Evolutionary conservation across 179 eudicot species (phyloP), one percentile per base, ranked within the genome.

Genomic region (Beta lomatogona): DNA sequence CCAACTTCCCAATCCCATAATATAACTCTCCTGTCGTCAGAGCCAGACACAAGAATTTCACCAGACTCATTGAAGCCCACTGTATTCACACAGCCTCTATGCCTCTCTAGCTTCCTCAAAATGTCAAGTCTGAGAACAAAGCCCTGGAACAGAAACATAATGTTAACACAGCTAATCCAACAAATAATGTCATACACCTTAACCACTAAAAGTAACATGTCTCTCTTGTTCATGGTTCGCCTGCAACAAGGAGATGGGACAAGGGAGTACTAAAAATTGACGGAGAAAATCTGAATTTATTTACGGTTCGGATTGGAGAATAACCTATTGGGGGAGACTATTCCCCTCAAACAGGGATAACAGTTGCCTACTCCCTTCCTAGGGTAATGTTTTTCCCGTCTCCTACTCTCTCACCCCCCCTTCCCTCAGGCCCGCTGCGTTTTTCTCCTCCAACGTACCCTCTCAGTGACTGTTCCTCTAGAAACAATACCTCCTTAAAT

Each of bases 1-100:
- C 99, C 99, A 75, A 87, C 77, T 87, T 94, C 91, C 99, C 99
- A 97, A 80, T 93, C 94, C 99, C 98, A 97, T 50, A 97, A 78
- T 67, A 91, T 87, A 61, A 94, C 89, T 83, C 81, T 93, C 86
- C 85, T 86, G 89, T 97, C 99, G 85, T 97, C 99, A 66, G 98
- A 94, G 61, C 98, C 98, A 3, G 97, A 93, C 78, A 94, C 86
- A 73, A 94, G 94, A 81, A 91, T 80, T 53, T 94, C 94, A 77
- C 99, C 98, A 76, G 88, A 86, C 68, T 80, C 86, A 83, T 88
- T 97, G 77, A 97, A 94, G 90, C 94, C 88, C 82, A 97, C 88
- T 12, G 98, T 92, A 87, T 97, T 97, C 60, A 97, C 99, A 83
- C 99, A 97, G 57, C 98, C 99, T 83, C 85, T 85, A 90, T 97